Evolutionary conservation across 805 yeast genomes (phyloP), one percentile per base, ranked within the genome.

Genomic region (Wilhelminamyces savonicus): DNA sequence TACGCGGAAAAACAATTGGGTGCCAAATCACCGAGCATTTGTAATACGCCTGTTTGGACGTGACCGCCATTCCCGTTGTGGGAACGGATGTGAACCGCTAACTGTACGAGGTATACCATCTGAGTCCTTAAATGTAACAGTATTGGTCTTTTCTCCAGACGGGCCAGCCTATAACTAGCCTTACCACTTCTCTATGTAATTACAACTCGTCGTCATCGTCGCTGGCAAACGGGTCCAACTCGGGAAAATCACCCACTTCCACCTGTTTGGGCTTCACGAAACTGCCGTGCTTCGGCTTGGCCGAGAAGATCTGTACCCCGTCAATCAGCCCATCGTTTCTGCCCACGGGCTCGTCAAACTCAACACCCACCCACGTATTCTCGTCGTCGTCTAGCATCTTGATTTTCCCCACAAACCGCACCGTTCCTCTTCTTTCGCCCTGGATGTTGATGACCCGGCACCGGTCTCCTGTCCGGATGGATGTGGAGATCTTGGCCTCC

Each of bases 331-430:
- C 97, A 47, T 85, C 75, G 46, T 88, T 85, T 52, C 82, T 85
- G 4, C 97, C 97, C 6, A 72, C 70, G 0, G 97, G 90, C 41
- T 82, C 86, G 43, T 83, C 92, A 31, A 87, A 77, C 43, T 79
- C 83, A 3, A 90, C 71, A 0, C 97, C 97, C 18, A 83, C 70
- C 96, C 97, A 90, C 1, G 56, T 41, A 13, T 43, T 41, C 21
- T 62, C 70, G 3, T 64, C 69, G 10, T 50, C 50, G 27, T 75
- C 78, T 28, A 87, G 71, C 23, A 69, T 76, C 0, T 74, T 64
- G 2, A 90, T 74, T 23, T 54, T 56, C 2, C 97, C 97, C 10
- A 87, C 59, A 45, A 58, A 90, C 34, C 66, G 60, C 17, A 90
- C 69, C n/a, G 65, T 57, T 3, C 97, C 97, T 22, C 82, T 50